phyloP scores from a whole-genome alignment of 441 rosid genomes.

The Flueggea neowawraea region DNA sequence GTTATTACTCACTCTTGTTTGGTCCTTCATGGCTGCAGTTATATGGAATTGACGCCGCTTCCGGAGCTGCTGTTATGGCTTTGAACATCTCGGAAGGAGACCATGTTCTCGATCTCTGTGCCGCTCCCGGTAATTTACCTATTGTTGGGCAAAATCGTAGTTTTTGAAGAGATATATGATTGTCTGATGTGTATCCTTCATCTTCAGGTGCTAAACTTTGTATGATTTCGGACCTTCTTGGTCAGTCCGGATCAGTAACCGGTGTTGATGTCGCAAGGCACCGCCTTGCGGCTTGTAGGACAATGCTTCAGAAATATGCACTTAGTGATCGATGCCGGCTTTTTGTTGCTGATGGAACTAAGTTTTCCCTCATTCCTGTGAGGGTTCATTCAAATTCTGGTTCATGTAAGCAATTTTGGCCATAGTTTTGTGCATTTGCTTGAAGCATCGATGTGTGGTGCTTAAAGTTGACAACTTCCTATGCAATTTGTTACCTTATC shows the following conservation, averaged over 20 bases:
- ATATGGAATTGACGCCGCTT: constrained; percentile 92
- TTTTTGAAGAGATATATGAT: not conserved
- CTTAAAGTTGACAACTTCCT: not conserved
- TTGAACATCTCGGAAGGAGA: constrained; percentile 67
- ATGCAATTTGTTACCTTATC: not conserved
- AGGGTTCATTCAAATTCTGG: constrained; percentile 22
- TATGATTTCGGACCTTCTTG: constrained; percentile 75
- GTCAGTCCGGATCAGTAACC: constrained; percentile 69
- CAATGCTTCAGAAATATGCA: constrained; percentile 72
- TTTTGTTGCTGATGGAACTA: constrained; percentile 83
- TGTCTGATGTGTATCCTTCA: too few relatives aligned
- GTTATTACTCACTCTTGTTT: not conserved
- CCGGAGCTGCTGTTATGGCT: constrained; percentile 83
- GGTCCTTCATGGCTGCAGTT: constrained; percentile 28
- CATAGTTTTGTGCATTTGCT: constrained; percentile 3
- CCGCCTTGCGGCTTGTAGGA: constrained; percentile 90
- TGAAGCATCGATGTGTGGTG: constrained; percentile 3
- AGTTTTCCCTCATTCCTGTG: constrained; percentile 58
- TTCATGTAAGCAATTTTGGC: constrained; percentile 36
- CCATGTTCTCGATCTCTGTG: constrained; percentile 91
- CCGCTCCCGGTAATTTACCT: constrained; percentile 68
- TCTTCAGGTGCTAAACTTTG: constrained; percentile 91
- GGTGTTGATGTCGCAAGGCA: constrained; percentile 90
- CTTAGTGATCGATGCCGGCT: constrained; percentile 67
- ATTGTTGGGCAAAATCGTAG: too few relatives aligned